These are phyloP conservation scores for Dimargaris xerosporica DNA, from an alignment of 192 early-diverging fungal genomes.

Conservation along the genomic window DNA sequence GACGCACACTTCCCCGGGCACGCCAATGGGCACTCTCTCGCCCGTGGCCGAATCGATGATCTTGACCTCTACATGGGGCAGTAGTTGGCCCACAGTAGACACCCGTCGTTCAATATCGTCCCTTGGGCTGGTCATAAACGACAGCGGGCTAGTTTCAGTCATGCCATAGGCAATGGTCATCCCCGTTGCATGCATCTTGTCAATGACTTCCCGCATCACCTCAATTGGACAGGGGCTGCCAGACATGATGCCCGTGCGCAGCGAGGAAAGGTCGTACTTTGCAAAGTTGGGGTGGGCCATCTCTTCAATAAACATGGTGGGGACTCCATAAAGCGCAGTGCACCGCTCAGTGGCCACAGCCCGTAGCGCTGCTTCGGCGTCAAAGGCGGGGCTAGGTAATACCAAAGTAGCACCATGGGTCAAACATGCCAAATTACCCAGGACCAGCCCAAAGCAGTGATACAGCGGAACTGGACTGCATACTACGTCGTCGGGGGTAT, in stretches of 20 bases:
- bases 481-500: conserved; percentile 25
- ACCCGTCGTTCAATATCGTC: conserved; percentile 16
- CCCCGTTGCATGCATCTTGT: conserved; percentile 25
- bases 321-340: conserved; percentile 28
- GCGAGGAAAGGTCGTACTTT: conserved; percentile 19
- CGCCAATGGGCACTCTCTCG: conserved; percentile 18
- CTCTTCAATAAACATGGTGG: conserved; percentile 26
- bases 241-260: conserved; percentile 31
- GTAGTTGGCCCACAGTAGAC: conserved; percentile 24
- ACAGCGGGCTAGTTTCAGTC: conserved; percentile 28
- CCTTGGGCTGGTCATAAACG: neutral
- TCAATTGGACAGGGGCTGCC: conserved; percentile 29
- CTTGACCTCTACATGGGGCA: conserved; percentile 31
- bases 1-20: conserved; percentile 26
- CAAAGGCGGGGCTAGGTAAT: conserved; percentile 25
- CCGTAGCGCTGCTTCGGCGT: conserved; percentile 22
- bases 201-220: conserved; percentile 29
- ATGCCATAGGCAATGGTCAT: conserved; percentile 48
- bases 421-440: conserved; percentile 27
- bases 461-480: conserved; percentile 33
- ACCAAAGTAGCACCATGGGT: conserved; percentile 26
- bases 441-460: conserved; percentile 36
- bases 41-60: conserved; percentile 26
- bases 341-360: conserved; percentile 24
- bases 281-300: conserved; percentile 28